These are phyloP conservation scores for Pythium chondricola DNA, from an alignment of 352 stramenopile genomes.

Conservation along the genomic window DNA sequence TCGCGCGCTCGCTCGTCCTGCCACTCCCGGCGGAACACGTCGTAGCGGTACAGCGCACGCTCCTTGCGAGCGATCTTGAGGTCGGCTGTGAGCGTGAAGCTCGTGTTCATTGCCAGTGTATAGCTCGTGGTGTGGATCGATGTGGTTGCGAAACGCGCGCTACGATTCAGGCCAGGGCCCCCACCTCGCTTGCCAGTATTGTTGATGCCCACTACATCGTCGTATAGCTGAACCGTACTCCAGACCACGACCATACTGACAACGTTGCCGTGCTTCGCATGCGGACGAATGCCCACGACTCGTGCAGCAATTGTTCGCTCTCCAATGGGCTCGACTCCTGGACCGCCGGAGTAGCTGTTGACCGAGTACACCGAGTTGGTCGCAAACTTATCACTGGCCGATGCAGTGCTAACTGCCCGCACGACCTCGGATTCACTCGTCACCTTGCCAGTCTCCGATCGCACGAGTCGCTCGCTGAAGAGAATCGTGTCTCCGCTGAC, in stretches of 20 bases:
- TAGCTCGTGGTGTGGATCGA: conserved; percentile 38
- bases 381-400: conserved; percentile 1
- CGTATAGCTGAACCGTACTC: conserved; percentile 76
- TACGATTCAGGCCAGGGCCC: no score
- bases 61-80: conserved; percentile 67
- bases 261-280: conserved; percentile 45
- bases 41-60: conserved; percentile 61
- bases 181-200: no score
- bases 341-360: conserved; percentile 21
- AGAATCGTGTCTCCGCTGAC: conserved; percentile 87
- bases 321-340: conserved; percentile 30
- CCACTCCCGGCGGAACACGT: conserved; percentile 70
- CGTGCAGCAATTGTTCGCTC: conserved; percentile 74
- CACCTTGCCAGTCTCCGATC: conserved; percentile 31
- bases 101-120: conserved; percentile 16
- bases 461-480: conserved; percentile 88
- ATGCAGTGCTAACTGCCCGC: conserved; percentile 8
- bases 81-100: conserved; percentile 32
- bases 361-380: conserved; percentile 45
- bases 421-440: conserved; percentile 20
- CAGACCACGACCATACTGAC: conserved; percentile 66
- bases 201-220: conserved; percentile 21
- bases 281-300: conserved; percentile 23
- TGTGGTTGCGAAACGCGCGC: no score
- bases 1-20: conserved; percentile 60